A percentile compares a stretch with the other conserved stretches of the same genome.
Conservation (phyloP, 2,329 filamentous ascomycete genomes). For the Fusarium sp. region DNA sequence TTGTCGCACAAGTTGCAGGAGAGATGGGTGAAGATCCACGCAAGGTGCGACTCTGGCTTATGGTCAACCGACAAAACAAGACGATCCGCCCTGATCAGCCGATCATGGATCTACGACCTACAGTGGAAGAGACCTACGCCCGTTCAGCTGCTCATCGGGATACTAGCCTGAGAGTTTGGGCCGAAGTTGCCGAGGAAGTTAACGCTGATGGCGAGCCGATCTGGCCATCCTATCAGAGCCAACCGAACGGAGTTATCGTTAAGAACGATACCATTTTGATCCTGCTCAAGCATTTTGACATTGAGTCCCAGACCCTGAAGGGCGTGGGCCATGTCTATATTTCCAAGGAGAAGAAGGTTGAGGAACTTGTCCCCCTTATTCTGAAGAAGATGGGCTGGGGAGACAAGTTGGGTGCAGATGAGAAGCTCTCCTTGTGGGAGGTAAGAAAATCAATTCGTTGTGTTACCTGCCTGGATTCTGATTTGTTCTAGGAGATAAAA, state of each 20-base stretch:
- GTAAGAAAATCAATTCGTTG: conserved; percentile 54
- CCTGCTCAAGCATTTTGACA: conserved; percentile 94
- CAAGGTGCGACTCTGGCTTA: conserved; percentile 89
- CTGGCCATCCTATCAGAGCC: conserved; percentile 77
- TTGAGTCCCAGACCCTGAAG: conserved; percentile 79
- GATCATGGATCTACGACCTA: conserved; percentile 83
- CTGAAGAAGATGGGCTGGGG: conserved; percentile 89
- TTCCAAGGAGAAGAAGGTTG: conserved; percentile 87
- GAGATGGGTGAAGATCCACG: conserved; percentile 79
- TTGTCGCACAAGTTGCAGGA: conserved; percentile 78
- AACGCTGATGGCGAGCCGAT: conserved; percentile 77
- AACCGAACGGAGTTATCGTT: conserved; percentile 69
- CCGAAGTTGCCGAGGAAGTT: conserved; percentile 81
- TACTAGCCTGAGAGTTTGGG: conserved; percentile 86
- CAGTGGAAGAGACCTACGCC: conserved; percentile 78
- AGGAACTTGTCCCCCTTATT: conserved; percentile 85
- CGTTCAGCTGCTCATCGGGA: conserved; percentile 74
- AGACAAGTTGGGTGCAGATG: conserved; percentile 76
- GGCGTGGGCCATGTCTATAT: conserved; percentile 91
- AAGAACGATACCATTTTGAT: conserved; percentile 81
- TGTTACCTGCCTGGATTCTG: conserved; percentile 6
- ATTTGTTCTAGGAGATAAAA: conserved; percentile 82
- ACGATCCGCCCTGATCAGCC: conserved; percentile 93
- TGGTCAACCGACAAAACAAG: conserved; percentile 99
- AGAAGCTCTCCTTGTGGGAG: conserved; percentile 83